Conservation (phyloP, 805 yeast genomes). For the Wickerhamiella dianesei region DNA sequence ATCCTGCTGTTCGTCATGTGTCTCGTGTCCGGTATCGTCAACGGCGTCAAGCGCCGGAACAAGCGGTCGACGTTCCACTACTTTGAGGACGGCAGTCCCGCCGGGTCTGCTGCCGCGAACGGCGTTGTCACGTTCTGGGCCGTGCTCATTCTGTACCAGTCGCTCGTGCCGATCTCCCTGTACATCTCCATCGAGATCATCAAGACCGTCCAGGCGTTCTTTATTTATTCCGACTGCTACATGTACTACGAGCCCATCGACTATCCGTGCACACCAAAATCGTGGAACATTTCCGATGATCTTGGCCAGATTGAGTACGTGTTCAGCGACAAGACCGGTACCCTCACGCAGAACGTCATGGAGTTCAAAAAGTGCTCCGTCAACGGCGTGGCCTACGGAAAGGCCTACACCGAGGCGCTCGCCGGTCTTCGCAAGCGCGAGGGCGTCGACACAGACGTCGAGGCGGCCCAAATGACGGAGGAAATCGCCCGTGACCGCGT, state of each 20-base stretch:
- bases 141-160: slow-evolving; percentile 58
- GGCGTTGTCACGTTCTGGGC: slow-evolving; percentile 62
- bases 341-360: slow-evolving; percentile 73
- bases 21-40: slow-evolving; percentile 53
- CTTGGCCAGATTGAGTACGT: slow-evolving; percentile 73
- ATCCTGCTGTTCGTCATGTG: slow-evolving; percentile 47
- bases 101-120: slow-evolving; percentile 44
- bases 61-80: slow-evolving; percentile 33
- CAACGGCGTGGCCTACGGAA: slow-evolving; percentile 53
- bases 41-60: slow-evolving; percentile 47
- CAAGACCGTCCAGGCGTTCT: slow-evolving; percentile 62
- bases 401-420: slow-evolving; percentile 66
- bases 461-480: slow-evolving; percentile 27
- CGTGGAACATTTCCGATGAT: slow-evolving; percentile 77
- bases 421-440: slow-evolving; percentile 49
- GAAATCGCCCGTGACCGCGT: slow-evolving; percentile 42
- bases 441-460: slow-evolving; percentile 31
- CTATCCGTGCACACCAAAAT: slow-evolving; percentile 65
- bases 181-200: slow-evolving; percentile 69
- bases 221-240: slow-evolving; percentile 53
- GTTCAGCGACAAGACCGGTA: slow-evolving; percentile 75
- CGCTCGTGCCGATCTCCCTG: slow-evolving; percentile 63
- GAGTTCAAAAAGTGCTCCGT: slow-evolving; percentile 67
- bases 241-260: slow-evolving; percentile 60
- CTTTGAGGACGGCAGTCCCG: slow-evolving; percentile 52